phyloP scores from a whole-genome alignment of 257 asterid species.

The Phtheirospermum japonicum region DNA sequence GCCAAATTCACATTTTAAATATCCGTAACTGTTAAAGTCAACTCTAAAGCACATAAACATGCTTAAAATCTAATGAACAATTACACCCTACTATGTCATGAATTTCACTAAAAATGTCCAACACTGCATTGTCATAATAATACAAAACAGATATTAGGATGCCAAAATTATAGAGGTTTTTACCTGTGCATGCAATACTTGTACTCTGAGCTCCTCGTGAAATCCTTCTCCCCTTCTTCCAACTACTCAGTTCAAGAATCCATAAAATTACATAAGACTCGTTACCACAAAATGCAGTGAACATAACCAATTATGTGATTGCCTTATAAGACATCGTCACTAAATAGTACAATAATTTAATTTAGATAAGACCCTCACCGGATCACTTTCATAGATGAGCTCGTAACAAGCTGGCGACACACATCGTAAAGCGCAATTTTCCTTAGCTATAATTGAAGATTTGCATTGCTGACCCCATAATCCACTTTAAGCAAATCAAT shows the following conservation, averaged over 20 bases:
- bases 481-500: constrained; percentile 51
- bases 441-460: constrained; percentile 63
- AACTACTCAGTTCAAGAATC: constrained; percentile 44
- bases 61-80: neutral
- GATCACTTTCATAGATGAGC: constrained; percentile 87
- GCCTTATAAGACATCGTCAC: constrained; percentile 10
- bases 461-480: constrained; percentile 81
- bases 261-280: constrained; percentile 21
- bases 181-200: constrained; percentile 97
- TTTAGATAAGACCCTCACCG: constrained; percentile 46
- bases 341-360: neutral
- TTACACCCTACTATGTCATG: constrained; percentile 2
- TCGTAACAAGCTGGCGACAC: constrained; percentile 75
- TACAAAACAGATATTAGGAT: neutral
- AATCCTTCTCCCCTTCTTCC: constrained; percentile 95
- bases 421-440: constrained; percentile 86
- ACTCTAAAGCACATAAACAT: too few species aligned
- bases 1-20: too few species aligned
- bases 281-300: constrained; percentile 7
- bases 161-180: constrained; percentile 1
- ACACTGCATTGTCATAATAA: neutral
- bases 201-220: constrained; percentile 71
- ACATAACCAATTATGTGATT: constrained; percentile 16
- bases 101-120: constrained; percentile 6
- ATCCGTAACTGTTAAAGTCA: too few species aligned